Conservation (phyloP, 2,329 filamentous ascomycete species). For the Pseudogymnoascus sp. region DNA sequence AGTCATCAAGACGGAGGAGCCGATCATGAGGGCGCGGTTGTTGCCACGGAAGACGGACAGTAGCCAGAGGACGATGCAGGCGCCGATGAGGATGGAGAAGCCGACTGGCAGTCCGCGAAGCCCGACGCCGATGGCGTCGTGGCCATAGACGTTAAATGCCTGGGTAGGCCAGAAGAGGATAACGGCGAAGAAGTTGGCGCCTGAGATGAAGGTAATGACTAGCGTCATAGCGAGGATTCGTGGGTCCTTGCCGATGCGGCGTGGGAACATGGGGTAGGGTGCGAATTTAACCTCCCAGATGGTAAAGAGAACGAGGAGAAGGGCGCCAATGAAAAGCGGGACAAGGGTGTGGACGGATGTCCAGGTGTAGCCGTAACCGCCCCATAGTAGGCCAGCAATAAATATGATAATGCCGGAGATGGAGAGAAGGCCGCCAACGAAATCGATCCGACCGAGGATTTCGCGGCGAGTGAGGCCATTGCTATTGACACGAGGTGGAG, state of each 20-base stretch:
- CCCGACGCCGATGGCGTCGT: slow-evolving; percentile 56
- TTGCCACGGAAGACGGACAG: slow-evolving; percentile 49
- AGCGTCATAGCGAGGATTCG: slow-evolving; percentile 44
- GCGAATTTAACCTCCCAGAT: slow-evolving; percentile 45
- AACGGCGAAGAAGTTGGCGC: slow-evolving; percentile 48
- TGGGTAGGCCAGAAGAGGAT: slow-evolving; percentile 56
- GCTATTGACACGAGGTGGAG: slow-evolving; percentile 38
- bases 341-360: slow-evolving; percentile 44
- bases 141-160: slow-evolving; percentile 56
- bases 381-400: slow-evolving; percentile 41
- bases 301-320: slow-evolving; percentile 39
- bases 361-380: slow-evolving; percentile 51
- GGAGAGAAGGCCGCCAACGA: slow-evolving; percentile 41
- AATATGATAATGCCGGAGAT: slow-evolving; percentile 42
- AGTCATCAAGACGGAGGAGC: slow-evolving; percentile 55
- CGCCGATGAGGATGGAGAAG: slow-evolving; percentile 53
- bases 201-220: slow-evolving; percentile 50
- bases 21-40: slow-evolving; percentile 51
- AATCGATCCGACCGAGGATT: slow-evolving; percentile 38
- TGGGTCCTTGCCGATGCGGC: slow-evolving; percentile 46
- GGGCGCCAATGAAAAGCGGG: slow-evolving; percentile 42
- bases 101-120: slow-evolving; percentile 56
- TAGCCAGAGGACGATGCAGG: slow-evolving; percentile 48
- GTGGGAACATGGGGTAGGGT: slow-evolving; percentile 35
- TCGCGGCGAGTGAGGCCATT: slow-evolving; percentile 29